Evolutionary conservation across 2,329 filamentous ascomycete species (phyloP).

Genomic region (Camillea tinctor): DNA sequence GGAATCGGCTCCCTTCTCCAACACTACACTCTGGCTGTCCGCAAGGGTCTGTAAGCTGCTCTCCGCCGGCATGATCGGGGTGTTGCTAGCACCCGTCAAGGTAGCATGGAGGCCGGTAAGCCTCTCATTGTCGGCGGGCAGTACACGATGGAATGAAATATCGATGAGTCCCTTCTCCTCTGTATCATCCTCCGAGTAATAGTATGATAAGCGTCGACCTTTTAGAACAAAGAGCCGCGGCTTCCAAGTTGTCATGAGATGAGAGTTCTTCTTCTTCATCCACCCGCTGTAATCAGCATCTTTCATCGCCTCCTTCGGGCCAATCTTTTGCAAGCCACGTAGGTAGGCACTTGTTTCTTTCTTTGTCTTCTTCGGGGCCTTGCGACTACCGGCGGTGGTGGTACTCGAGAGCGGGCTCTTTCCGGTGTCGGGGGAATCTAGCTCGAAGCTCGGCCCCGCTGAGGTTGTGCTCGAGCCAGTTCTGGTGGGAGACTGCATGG

Average conservation of each 20-base stretch:
- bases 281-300: slow-evolving; percentile 92
- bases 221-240: slow-evolving; percentile 92
- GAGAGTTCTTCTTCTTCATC: slow-evolving; percentile 99
- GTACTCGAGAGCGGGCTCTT: slow-evolving; percentile 53
- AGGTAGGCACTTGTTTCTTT: slow-evolving; percentile 95
- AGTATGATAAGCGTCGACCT: slow-evolving; percentile 88
- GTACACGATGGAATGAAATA: slow-evolving; percentile 95
- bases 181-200: slow-evolving; percentile 88
- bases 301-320: slow-evolving; percentile 78
- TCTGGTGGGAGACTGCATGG: slow-evolving; percentile 63
- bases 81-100: slow-evolving; percentile 78
- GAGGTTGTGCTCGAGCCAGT: slow-evolving; percentile 75
- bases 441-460: slow-evolving; percentile 68
- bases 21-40: slow-evolving; percentile 38
- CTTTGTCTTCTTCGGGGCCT: slow-evolving; percentile 68
- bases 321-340: slow-evolving; percentile 77
- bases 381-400: slow-evolving; percentile 49
- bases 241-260: slow-evolving; percentile 97
- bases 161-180: slow-evolving; percentile 96
- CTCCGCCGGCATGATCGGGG: slow-evolving; percentile 55
- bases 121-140: slow-evolving; percentile 88
- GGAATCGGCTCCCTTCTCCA: slow-evolving; percentile 56
- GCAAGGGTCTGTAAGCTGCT: slow-evolving; percentile 46
- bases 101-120: slow-evolving; percentile 89
- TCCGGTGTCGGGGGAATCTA: slow-evolving; percentile 68